Evolutionary conservation across 257 asterid species (phyloP), one percentile per base, ranked within the genome.

Genomic region (Ballota nigra): DNA sequence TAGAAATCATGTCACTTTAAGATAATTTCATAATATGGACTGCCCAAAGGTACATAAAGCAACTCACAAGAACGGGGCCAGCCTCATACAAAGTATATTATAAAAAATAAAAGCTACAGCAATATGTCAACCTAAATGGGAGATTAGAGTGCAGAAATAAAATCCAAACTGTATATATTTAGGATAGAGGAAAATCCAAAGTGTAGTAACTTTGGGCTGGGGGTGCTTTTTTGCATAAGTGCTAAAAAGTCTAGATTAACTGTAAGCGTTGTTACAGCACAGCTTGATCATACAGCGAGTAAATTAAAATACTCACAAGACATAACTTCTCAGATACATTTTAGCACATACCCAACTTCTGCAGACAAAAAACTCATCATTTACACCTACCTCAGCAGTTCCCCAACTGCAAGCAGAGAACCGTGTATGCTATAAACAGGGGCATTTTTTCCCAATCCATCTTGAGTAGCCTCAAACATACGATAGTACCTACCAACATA

Each of bases 401-500:
- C 99, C 77, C 99, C 99, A 64, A 95, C 98, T 70, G 99, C 99
- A 64, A 95, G 98, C 71, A 95, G 92, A 62, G 99, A 92, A 63
- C 97, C 98, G 78, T 95, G 99, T 84, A 95, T 92, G 84, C 99
- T 89, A 79, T 95, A 97, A 63, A 95, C 66, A 75, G 99, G 89
- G 70, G 98, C 97, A 80, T 87, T 92, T 82, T 77, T 89, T 45
- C 92, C 96, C 87, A 95, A 77, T 59, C 99, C 97, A 80, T 95
- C 99, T 78, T 95, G 98, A 52, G 99, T 88, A 71, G 98, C 98
- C 89, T 95, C 98, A 83, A 95, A 95, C 99, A 95, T 95, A 63
- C 96, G 95, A 78, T 95, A 95, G 73, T 95, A 95, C 98, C 99
- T 94, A 84, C 40, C 72, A 72, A 49, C 18, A 18, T 5, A 29